Evolutionary conservation across 2,329 filamentous ascomycete species (phyloP).

Genomic region (Whalleya microplaca): DNA sequence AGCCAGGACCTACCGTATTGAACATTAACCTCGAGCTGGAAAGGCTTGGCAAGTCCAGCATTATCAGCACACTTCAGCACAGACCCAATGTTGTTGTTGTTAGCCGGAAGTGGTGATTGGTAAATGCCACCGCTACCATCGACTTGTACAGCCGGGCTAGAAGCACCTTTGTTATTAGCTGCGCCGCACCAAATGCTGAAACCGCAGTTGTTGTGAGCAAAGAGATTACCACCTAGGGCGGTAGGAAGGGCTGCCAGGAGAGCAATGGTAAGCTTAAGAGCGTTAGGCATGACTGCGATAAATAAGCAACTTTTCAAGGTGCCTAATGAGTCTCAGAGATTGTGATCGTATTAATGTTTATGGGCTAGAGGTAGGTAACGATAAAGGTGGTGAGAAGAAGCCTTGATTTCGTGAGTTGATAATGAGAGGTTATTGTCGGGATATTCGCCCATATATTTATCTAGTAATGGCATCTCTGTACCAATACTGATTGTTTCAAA

Average conservation of each 20-base stretch:
- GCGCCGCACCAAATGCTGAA: constrained; percentile 23
- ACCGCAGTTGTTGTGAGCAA: constrained; percentile 21
- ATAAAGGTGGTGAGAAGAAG: background rate
- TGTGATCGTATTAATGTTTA: too few species aligned
- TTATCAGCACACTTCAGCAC: constrained; percentile 27
- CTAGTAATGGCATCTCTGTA: background rate
- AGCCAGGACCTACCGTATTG: constrained; percentile 23
- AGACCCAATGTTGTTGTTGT: constrained; percentile 26
- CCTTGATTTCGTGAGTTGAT: background rate
- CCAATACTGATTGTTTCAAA: background rate
- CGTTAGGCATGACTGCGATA: constrained; percentile 3
- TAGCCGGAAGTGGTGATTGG: constrained; percentile 15
- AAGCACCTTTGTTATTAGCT: constrained; percentile 25
- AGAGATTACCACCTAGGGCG: constrained; percentile 11
- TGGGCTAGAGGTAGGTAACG: background rate
- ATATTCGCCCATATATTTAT: background rate
- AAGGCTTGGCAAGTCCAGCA: constrained; percentile 7
- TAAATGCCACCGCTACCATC: constrained; percentile 1
- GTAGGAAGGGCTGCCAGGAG: constrained; percentile 8
- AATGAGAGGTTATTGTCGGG: background rate
- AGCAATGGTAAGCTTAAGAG: constrained; percentile 4
- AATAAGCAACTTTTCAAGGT: background rate
- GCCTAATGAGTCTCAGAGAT: background rate
- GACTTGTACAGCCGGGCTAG: constrained; percentile 1
- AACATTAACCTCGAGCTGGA: constrained; percentile 29